Base-by-base conservation (phyloP, 73 alveolate genomes). In the Strombidium stylifer region DNA sequence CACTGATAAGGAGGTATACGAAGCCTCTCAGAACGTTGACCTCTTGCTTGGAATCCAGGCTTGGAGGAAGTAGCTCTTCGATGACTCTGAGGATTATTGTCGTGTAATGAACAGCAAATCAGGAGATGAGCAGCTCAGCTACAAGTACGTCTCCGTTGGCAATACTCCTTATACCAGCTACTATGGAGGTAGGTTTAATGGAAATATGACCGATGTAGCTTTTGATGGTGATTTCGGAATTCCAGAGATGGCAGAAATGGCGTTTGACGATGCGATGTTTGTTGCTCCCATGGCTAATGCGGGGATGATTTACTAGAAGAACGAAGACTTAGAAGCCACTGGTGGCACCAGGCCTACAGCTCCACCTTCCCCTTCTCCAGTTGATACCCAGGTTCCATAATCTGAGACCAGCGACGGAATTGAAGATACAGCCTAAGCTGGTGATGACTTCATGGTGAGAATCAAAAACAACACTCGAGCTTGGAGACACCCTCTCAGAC, bases 41-140 rank as follows among this genome's bases (percentile, higher is more conserved):
- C 3, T 39, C 3, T 23, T 60, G 1, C 48, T 60, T 4, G 74
- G 74, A 4, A 26, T 60, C 12, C 25, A 60, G 46, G 48, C 18
- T 12, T 60, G 74, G 74, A 37, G 74, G 27, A 40, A 39, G 27
- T 40, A 40, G 15, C 16, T 10, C 28, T 60, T 60, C 21, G 31
- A 4, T 23, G 58, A 40, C n/a, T 27, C 5, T 5, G 60, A 60
- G 2, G 16, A 23, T 10, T 11, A 4, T n/a, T 1, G 1, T 5
- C 3, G 25, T 4, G 28, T 40, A 23, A 16, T 5, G 4, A 42
- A 53, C 37, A 2, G 25, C 27, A 4, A 5, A 3, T 12, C 21
- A 7, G 3, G 16, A 8, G 74, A 60, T 20, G 60, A 37, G 14
- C 23, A 60, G 39, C 31, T 23, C 2, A 14, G 70, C 34, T 36